Conservation (phyloP, 176 grass and related monocot species). For the Tillandsia leiboldiana region DNA sequence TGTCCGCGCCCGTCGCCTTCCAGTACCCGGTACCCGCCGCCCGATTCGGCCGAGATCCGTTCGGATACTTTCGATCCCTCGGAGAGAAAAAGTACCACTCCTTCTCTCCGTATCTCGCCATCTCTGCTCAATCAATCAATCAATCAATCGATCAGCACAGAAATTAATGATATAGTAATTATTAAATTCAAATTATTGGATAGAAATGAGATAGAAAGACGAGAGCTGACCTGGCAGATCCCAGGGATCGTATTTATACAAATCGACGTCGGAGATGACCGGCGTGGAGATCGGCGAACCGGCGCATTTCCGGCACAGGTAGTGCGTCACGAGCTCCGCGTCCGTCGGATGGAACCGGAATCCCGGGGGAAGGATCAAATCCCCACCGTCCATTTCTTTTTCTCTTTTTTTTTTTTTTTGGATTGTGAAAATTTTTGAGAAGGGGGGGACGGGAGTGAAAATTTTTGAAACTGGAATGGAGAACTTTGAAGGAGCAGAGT, state of each 20-base stretch:
- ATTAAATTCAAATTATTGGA: not conserved
- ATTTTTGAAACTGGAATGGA: not conserved
- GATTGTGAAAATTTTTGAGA: not conserved
- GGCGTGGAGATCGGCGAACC: conserved; percentile 10
- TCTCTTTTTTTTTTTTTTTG: not conserved
- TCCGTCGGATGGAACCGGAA: conserved; percentile 44
- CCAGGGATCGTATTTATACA: conserved; percentile 42
- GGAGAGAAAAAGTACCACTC: conserved; percentile 52
- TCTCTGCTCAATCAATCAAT: not conserved
- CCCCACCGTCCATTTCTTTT: conserved; percentile 1
- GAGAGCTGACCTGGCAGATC: conserved; percentile 18
- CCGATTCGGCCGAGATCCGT: conserved; percentile 38
- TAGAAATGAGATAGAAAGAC: not conserved
- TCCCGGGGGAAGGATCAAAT: conserved; percentile 25
- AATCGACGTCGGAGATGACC: conserved; percentile 36
- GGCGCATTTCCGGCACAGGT: conserved; percentile 23
- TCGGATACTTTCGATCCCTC: conserved; percentile 42
- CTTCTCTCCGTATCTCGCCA: conserved; percentile 32
- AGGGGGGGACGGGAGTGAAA: not conserved
- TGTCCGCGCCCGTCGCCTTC: conserved; percentile 44
- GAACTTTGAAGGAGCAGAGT: not conserved
- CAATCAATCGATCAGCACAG: too few species aligned
- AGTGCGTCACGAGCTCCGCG: conserved; percentile 31
- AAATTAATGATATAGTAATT: too few species aligned
- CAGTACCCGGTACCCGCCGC: conserved; percentile 31